A percentile compares a stretch with the other conserved stretches of the same genome.
These are phyloP conservation scores for Histomonas meleagridis DNA, from an alignment of 208 protist species.

Conservation along the genomic window DNA sequence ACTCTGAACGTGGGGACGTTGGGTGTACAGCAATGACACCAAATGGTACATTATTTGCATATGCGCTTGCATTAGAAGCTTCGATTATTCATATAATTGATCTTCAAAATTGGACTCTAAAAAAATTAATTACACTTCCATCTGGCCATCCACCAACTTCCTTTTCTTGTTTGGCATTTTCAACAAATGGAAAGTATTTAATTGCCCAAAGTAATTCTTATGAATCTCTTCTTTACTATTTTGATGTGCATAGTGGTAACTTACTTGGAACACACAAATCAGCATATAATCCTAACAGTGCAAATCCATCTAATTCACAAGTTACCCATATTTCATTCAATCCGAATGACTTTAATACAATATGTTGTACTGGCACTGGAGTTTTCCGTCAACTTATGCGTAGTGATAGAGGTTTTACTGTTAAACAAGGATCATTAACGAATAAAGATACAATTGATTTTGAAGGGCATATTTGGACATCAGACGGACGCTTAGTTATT, in stretches of 20 bases:
- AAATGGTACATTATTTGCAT: background rate
- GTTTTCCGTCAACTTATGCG: background rate
- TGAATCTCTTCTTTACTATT: background rate
- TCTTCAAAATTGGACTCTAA: background rate
- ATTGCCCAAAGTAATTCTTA: background rate
- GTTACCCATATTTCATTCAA: slow-evolving; percentile 11
- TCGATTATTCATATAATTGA: slow-evolving; percentile 1
- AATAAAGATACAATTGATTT: background rate
- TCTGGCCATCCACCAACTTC: background rate
- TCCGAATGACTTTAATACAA: background rate
- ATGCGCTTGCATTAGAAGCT: background rate
- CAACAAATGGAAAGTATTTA: background rate
- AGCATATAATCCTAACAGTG: background rate
- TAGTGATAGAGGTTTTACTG: slow-evolving; percentile 4
- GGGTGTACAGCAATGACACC: background rate
- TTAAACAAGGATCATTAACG: background rate
- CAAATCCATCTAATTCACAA: background rate
- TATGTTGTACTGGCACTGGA: background rate
- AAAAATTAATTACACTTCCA: slow-evolving; percentile 3
- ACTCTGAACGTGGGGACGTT: background rate
- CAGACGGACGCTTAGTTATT: background rate
- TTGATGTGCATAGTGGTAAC: background rate
- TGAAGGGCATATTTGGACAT: background rate
- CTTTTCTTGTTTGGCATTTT: background rate
- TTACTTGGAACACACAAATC: background rate